Evolutionary conservation across 805 yeast genomes (phyloP).

Genomic region (Candida pseudofarinosa): DNA sequence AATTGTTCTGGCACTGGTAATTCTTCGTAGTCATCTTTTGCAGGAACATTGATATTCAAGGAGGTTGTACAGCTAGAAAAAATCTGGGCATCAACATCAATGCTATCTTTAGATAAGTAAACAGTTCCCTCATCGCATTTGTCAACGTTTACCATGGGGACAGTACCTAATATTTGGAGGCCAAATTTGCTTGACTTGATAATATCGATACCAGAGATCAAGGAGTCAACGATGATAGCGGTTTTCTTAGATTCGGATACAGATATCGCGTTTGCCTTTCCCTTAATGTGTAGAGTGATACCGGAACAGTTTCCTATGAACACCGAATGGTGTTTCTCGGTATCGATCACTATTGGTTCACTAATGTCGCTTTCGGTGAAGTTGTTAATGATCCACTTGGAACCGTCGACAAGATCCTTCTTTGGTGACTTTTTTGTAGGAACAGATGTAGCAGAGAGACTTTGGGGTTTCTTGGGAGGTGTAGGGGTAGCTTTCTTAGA

Average conservation of each 20-base stretch:
- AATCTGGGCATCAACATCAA: slow-evolving; percentile 60
- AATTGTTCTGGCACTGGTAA: slow-evolving; percentile 89
- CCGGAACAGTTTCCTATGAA: slow-evolving; percentile 80
- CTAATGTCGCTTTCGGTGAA: slow-evolving; percentile 47
- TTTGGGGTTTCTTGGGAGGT: slow-evolving; percentile 80
- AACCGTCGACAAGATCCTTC: slow-evolving; percentile 76
- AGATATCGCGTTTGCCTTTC: slow-evolving; percentile 87
- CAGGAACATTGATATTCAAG: slow-evolving; percentile 80
- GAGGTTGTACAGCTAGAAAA: slow-evolving; percentile 84
- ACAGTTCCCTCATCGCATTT: slow-evolving; percentile 83
- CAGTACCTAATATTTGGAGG: slow-evolving; percentile 74
- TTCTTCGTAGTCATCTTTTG: slow-evolving; percentile 70
- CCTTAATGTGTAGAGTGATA: slow-evolving; percentile 75
- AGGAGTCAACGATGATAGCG: slow-evolving; percentile 77
- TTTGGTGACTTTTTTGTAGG: slow-evolving; percentile 34
- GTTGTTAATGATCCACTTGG: slow-evolving; percentile 82
- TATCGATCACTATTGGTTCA: slow-evolving; percentile 62
- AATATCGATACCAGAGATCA: slow-evolving; percentile 83
- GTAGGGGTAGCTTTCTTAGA: slow-evolving; percentile 51
- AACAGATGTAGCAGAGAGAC: slow-evolving; percentile 46
- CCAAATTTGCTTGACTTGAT: slow-evolving; percentile 81
- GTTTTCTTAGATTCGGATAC: slow-evolving; percentile 66
- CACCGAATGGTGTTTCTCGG: slow-evolving; percentile 81
- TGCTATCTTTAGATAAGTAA: slow-evolving; percentile 69
- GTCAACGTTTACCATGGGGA: slow-evolving; percentile 84